Evolutionary conservation across 805 yeast species (phyloP), one percentile per base, ranked within the genome.

Genomic region (Suhomyces canberraensis): DNA sequence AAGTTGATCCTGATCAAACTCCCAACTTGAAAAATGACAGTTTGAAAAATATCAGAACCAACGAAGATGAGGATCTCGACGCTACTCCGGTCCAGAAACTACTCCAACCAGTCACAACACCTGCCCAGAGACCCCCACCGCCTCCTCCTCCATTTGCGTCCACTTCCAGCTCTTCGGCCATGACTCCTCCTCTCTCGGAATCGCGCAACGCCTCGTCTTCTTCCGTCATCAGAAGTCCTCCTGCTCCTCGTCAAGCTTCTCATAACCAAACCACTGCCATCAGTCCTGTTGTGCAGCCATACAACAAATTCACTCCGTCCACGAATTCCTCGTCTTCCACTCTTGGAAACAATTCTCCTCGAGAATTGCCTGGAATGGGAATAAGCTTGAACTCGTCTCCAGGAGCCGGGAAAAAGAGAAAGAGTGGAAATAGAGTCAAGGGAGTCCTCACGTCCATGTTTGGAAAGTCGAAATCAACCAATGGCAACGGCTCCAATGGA

Each of bases 381-480:
- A 34, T 42, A 19, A 14, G 16, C 5, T 14, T 15, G 5, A 37
- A 36, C 29, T 29, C 38, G 19, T 38, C 24, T 13, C 34, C 38
- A 42, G 29, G 35, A 31, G 36, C 30, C n/a, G 46, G 42, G 4
- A 45, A 45, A 33, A 39, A 41, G 31, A 56, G 71, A 36, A 70
- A 67, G 44, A 72, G 71, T 44, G 73, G 77, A 1, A 73, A 68
- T 42, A 69, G 76, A 39, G 73, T 80, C 39, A 74, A 76, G 41
- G 84, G 80, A 4, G 82, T 78, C 2, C 69, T 83, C 36, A 61
- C 80, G 3, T 75, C 64, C 40, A 69, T 73, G 70, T 71, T 77
- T 45, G 64, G 68, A 36, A 61, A 72, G 27, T 54, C 57, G 6
- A 46, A 50, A 18, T 17, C 33, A 8, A 27, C 32, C 15, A 28